Evolutionary conservation across 2,329 filamentous ascomycete species (phyloP).

Genomic region (Gaeumannomyces tritici): DNA sequence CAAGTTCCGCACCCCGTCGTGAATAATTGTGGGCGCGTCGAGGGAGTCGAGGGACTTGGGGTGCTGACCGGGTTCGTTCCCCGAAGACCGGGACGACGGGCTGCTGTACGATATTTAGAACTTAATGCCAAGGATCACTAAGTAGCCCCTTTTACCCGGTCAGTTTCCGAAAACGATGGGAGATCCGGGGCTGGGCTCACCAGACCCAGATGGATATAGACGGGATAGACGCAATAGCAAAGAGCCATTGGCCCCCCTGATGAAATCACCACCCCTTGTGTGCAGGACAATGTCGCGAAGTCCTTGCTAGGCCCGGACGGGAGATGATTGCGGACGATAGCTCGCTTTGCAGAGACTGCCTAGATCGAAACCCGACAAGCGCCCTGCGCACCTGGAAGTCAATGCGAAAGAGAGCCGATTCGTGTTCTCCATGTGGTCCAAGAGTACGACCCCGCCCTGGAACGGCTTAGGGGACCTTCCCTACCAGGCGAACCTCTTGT

Average conservation of each 20-base stretch:
- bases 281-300: not conserved
- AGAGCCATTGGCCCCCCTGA: no score
- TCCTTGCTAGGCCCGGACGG: not conserved
- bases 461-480: not conserved
- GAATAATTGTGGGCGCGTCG: not conserved
- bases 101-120: not conserved
- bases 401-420: no score
- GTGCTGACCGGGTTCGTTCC: no score
- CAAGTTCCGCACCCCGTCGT: conserved; percentile 33
- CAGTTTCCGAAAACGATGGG: no score
- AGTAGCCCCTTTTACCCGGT: no score
- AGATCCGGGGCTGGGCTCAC: not conserved
- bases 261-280: not conserved
- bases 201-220: not conserved
- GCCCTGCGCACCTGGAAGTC: not conserved
- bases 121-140: not conserved
- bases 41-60: no score
- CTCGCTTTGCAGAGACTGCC: not conserved
- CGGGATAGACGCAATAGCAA: not conserved
- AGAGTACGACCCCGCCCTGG: not conserved
- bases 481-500: not conserved
- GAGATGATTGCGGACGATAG: no score
- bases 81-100: not conserved
- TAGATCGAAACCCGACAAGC: not conserved
- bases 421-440: no score